phyloP scores from a whole-genome alignment of 2,329 filamentous ascomycete species.

The Ceratocystiopsis sp. region DNA sequence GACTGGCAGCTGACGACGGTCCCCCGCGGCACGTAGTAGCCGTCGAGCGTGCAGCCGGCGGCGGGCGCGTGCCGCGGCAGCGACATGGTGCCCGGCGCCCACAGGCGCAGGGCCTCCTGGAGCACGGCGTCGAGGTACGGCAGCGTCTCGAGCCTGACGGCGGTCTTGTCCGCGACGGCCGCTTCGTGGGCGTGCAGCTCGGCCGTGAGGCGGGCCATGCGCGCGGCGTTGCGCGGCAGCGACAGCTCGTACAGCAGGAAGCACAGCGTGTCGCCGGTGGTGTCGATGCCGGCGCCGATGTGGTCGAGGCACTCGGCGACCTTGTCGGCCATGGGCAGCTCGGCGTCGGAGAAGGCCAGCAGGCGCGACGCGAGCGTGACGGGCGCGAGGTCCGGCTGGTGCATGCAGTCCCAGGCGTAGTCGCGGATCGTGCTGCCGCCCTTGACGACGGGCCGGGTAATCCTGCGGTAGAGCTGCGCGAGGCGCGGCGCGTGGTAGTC shows the following conservation, averaged over 20 bases:
- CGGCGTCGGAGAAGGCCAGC: background rate
- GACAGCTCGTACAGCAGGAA: slow-evolving; percentile 3
- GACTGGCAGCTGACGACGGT: slow-evolving; percentile 15
- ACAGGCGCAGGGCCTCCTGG: slow-evolving; percentile 15
- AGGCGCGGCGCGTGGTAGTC: background rate
- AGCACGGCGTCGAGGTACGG: slow-evolving; percentile 18
- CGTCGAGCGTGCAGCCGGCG: slow-evolving; percentile 10
- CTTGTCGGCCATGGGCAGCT: slow-evolving; percentile 8
- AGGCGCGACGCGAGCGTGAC: slow-evolving; percentile 2
- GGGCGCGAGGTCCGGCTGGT: background rate
- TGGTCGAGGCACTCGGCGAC: slow-evolving; percentile 3
- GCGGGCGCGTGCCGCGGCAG: slow-evolving; percentile 6
- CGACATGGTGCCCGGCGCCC: slow-evolving; percentile 13
- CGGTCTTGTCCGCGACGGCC: background rate
- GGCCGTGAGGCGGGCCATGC: background rate
- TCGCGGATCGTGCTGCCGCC: slow-evolving; percentile 1
- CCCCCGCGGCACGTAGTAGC: slow-evolving; percentile 13
- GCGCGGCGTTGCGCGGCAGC: background rate
- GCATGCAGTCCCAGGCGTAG: slow-evolving; percentile 1
- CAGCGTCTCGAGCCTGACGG: slow-evolving; percentile 4
- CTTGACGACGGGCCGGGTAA: background rate
- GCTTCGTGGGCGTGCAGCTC: slow-evolving; percentile 13
- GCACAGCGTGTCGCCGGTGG: slow-evolving; percentile 3
- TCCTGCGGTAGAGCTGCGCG: background rate
- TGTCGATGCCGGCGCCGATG: slow-evolving; percentile 5